Conservation (phyloP, 2,329 filamentous ascomycete species). For the Pseudogymnoascus sp. region DNA sequence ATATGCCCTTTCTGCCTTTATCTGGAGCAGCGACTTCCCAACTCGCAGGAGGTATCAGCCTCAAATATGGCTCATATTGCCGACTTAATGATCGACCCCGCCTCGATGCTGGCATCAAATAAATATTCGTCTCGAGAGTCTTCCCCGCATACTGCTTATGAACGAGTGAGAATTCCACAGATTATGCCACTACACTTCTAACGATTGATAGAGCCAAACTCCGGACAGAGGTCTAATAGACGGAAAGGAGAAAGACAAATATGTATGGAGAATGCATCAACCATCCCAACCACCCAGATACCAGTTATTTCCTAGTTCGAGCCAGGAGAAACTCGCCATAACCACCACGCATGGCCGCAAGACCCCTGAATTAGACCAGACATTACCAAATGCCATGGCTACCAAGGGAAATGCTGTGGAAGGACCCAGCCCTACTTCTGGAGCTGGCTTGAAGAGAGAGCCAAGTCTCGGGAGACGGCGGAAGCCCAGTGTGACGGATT, state of each 20-base stretch:
- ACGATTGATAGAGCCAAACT: constrained; percentile 5
- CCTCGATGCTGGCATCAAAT: constrained; percentile 28
- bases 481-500: constrained; percentile 55
- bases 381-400: constrained; percentile 36
- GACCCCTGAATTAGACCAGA: constrained; percentile 33
- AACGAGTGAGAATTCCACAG: constrained; percentile 26
- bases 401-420: constrained; percentile 27
- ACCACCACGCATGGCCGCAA: constrained; percentile 20
- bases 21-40: background rate
- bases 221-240: constrained; percentile 1
- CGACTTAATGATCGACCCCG: constrained; percentile 43
- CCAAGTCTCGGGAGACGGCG: constrained; percentile 48
- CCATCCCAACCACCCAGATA: constrained; percentile 45
- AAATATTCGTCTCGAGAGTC: constrained; percentile 44
- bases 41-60: constrained; percentile 1
- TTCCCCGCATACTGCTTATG: constrained; percentile 35
- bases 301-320: constrained; percentile 50
- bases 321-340: constrained; percentile 31
- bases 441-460: constrained; percentile 44
- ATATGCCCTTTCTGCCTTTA: constrained; percentile 3
- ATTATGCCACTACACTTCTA: constrained; percentile 5
- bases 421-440: constrained; percentile 27
- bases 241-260: constrained; percentile 36
- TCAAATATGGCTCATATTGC: constrained; percentile 52
- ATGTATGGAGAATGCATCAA: constrained; percentile 51